Evolutionary conservation across 495 filamentous ascomycete species (phyloP).

Genomic region (Bathelium albidoporum): DNA sequence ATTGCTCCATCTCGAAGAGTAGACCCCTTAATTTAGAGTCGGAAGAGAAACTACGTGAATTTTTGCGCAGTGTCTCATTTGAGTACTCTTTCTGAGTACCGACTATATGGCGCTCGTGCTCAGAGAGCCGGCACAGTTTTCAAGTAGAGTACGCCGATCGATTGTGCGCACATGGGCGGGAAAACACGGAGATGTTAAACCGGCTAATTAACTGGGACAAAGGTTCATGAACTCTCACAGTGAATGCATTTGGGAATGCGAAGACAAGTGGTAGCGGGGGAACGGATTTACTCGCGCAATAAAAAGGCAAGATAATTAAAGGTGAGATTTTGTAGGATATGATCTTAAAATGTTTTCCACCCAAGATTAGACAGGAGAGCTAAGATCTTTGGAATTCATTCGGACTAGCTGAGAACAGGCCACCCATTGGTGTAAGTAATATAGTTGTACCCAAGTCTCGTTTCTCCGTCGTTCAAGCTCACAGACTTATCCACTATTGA

Average conservation of each 20-base stretch:
- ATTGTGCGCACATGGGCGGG: neutral
- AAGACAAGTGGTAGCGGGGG: neutral
- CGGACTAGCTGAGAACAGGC: conserved; percentile 33
- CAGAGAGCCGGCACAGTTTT: too few relatives aligned
- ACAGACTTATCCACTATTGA: conserved; percentile 44
- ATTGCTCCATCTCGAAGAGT: too few relatives aligned
- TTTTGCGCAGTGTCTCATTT: too few relatives aligned
- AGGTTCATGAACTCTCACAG: neutral
- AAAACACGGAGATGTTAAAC: neutral
- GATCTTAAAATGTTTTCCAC: neutral
- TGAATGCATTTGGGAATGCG: neutral
- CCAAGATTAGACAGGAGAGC: neutral
- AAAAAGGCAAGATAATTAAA: too few relatives aligned
- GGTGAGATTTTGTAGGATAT: neutral
- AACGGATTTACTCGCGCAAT: neutral
- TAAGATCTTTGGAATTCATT: neutral
- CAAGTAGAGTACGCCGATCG: neutral
- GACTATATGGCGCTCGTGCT: too few relatives aligned
- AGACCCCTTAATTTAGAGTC: too few relatives aligned
- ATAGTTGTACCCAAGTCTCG: conserved; percentile 58
- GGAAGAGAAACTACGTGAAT: too few relatives aligned
- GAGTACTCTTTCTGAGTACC: too few relatives aligned
- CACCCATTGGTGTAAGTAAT: conserved; percentile 57
- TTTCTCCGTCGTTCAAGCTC: conserved; percentile 53
- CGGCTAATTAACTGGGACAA: neutral